Evolutionary conservation across 2,329 filamentous ascomycete genomes (phyloP).

Genomic region (Trichoderma sp.): DNA sequence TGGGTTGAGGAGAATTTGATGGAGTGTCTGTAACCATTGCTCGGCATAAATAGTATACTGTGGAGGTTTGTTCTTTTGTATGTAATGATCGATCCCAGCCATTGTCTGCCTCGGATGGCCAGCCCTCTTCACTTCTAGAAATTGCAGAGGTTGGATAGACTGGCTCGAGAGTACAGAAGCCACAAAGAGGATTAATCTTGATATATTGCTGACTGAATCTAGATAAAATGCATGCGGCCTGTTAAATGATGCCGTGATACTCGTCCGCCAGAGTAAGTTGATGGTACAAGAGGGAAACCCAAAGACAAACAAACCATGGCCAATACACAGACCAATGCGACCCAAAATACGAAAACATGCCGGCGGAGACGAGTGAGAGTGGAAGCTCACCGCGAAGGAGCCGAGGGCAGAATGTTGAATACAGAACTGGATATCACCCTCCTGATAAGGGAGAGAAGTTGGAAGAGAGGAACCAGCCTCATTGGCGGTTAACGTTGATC

Average conservation of each 20-base stretch:
- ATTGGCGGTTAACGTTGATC: constrained; percentile 46
- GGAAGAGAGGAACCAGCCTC: background rate
- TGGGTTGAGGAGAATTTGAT: too few species aligned
- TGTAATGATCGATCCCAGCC: too few species aligned
- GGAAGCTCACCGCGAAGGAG: background rate
- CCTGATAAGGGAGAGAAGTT: too few species aligned
- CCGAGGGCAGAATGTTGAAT: constrained; percentile 22
- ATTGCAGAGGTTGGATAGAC: too few species aligned
- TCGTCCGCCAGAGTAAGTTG: constrained; percentile 1
- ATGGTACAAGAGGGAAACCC: background rate
- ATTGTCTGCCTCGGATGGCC: too few species aligned
- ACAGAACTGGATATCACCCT: background rate
- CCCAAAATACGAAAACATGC: background rate
- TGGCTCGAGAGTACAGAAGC: too few species aligned
- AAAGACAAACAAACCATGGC: background rate
- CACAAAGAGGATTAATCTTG: background rate
- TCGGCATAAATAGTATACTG: too few species aligned
- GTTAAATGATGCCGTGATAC: constrained; percentile 6
- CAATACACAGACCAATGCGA: constrained; percentile 1
- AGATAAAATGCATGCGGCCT: constrained; percentile 1
- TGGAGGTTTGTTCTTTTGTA: too few species aligned
- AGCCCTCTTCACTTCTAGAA: too few species aligned
- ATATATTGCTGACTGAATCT: constrained; percentile 8
- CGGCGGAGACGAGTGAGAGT: constrained; percentile 9
- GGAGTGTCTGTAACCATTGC: too few species aligned